Base-by-base conservation (phyloP, 163 green algal species). In the Volvox carteri region DNA sequence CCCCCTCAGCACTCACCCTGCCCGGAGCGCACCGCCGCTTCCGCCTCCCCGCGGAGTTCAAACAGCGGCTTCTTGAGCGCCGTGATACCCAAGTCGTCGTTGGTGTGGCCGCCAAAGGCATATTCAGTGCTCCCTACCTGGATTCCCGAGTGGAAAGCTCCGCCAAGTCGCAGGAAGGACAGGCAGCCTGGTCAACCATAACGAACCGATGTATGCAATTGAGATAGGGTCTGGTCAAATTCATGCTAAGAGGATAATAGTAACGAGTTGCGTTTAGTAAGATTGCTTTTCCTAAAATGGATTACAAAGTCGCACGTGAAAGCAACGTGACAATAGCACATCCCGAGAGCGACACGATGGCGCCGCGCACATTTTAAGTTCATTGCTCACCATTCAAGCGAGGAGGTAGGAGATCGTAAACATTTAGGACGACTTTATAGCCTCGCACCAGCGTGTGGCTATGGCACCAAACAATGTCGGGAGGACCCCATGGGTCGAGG, bases 391-490 rank as follows among this genome's bases (percentile, higher is more conserved):
- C 46, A 42, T 87, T 87, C 28, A 79, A 44, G 12, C 81, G 65
- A 23, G 65, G 21, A 19, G 62, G 81, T 11, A 87, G 5, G 46
- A 87, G 72, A 68, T 87, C 81, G 35, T 87, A 87, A 1, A 87
- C 58, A 65, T 87, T 87, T 8, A 80, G 65, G 19, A 87, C 79
- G 46, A 87, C 80, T 35, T 87, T 87, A 14, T 30, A 42, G 21
- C 81, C 81, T 4, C 81, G 81, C 2, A 87, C 44, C 1, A 87
- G 19, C 2, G 9, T 28, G 48, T 87, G 81, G 33, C 30, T 44
- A 33, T 87, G 81, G 30, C 72, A 65, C 81, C 65, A 80, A 6
- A 77, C 72, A 19, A 87, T 87, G 1, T 72, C 14, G 19, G 65
- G 48, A 6, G 65, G 11, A 25, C 81, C 81, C 65, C 48, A 72